Conservation (phyloP, 2,329 filamentous ascomycete species). For the Trichoderma simmonsii region DNA sequence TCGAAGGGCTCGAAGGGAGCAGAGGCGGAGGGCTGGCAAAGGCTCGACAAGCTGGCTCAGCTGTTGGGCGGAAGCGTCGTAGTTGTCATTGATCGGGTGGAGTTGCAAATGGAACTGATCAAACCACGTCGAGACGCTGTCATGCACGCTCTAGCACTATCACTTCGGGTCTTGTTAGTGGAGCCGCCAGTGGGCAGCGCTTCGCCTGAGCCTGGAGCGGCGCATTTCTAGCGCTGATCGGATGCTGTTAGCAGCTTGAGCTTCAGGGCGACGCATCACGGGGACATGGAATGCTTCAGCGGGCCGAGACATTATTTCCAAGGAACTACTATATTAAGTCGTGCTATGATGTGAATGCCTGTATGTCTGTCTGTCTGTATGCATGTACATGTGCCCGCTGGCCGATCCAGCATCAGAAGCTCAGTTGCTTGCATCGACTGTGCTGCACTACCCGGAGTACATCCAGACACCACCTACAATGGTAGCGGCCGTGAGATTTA, state of each 20-base stretch:
- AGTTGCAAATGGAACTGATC: background rate
- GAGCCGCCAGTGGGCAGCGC: background rate
- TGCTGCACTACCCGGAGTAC: background rate
- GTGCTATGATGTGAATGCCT: background rate
- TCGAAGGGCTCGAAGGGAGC: background rate
- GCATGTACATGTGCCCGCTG: background rate
- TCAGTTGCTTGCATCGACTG: background rate
- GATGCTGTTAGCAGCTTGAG: background rate
- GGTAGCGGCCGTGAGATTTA: background rate
- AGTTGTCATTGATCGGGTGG: constrained; percentile 7
- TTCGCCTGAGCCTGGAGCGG: background rate
- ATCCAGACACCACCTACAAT: background rate
- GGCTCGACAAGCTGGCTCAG: background rate
- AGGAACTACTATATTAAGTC: background rate
- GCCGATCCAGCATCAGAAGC: background rate
- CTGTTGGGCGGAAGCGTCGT: constrained; percentile 10
- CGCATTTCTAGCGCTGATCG: background rate
- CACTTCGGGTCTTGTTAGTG: background rate
- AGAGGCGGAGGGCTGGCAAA: background rate
- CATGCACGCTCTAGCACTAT: constrained; percentile 11
- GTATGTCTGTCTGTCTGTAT: background rate
- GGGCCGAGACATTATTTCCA: background rate
- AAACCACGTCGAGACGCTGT: constrained; percentile 11
- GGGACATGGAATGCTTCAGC: background rate
- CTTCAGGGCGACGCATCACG: constrained; percentile 5